These are phyloP conservation scores for Coprinopsis cinerea DNA, from an alignment of 768 basidiomycete genomes.

Conservation along the genomic window DNA sequence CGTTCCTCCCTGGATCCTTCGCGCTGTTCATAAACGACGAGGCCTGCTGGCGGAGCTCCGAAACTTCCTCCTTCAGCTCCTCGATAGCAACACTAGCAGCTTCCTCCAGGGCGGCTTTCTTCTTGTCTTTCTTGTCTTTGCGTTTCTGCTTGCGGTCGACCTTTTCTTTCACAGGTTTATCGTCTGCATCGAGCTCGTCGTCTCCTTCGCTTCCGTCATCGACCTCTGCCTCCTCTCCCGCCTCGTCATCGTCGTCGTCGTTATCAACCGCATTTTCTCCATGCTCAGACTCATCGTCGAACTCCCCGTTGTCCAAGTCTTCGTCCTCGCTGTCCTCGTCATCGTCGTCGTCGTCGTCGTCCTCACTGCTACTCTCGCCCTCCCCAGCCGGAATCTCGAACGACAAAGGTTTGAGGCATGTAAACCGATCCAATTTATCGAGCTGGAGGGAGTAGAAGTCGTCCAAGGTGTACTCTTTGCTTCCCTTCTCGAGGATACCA, in stretches of 20 bases:
- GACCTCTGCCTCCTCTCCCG: conserved; percentile 18
- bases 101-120: not conserved
- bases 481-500: conserved; percentile 79
- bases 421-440: conserved; percentile 78
- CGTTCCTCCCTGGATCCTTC: conserved; percentile 48
- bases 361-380: conserved; percentile 55
- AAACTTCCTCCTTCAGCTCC: conserved; percentile 19
- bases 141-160: not conserved
- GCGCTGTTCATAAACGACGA: conserved; percentile 52
- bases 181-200: not conserved
- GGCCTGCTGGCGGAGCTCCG: conserved; percentile 3
- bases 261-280: conserved; percentile 21
- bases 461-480: conserved; percentile 83
- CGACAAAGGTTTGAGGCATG: conserved; percentile 65
- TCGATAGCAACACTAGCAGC: not conserved
- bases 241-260: conserved; percentile 25
- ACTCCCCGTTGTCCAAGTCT: conserved; percentile 42
- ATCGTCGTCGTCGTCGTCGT: conserved; percentile 52
- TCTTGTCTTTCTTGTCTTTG: conserved; percentile 1
- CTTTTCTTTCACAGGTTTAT: too few relatives aligned
- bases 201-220: conserved; percentile 8
- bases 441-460: conserved; percentile 79
- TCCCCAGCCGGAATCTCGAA: conserved; percentile 58
- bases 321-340: conserved; percentile 47
- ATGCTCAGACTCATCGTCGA: conserved; percentile 38